Base-by-base conservation (phyloP, 2,329 filamentous ascomycete species). In the Lasiodiplodia gonubiensis region DNA sequence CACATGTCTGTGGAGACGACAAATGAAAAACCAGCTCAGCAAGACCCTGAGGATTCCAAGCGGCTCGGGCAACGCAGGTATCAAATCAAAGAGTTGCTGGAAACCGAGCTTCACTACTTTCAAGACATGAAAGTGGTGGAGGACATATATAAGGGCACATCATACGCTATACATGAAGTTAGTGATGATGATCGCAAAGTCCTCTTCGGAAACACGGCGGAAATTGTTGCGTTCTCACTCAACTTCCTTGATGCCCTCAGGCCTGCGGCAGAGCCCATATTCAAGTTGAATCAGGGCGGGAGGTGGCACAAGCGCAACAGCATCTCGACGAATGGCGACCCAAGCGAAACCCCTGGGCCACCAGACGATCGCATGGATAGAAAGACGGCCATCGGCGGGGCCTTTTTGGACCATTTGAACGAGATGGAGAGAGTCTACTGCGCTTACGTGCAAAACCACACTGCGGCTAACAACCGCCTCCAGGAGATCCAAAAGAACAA, bases 51-150 rank as follows among this genome's bases (percentile, higher is more conserved):
- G 25, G 46, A 53, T 70, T 86, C 86, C 69, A 90, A 90, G 69
- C 88, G 91, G n/a, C 83, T 98, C 10, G 87, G 88, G 60, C 91
- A 94, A 76, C 90, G 95, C 23, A 88, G 90, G 66, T 89, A 96
- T 76, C 89, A 96, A 57, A 90, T 98, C 73, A 94, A 94, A 75
- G 95, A 99, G 78, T 83, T 99, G 46, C 86, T 97, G 54, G 93
- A 97, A 74, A 99, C 95, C 0, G 95, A 99, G 77, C 89, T 93
- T 57, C 89, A 90, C 6, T 98, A 97, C 79, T 89, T 96, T 67
- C 89, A 93, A 70, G 95, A 99, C 77, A 94, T 99, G 92, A 97
- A 94, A 77, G 94, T 99, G 64, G 91, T 97, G 2, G 93, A 97
- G 74, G 94, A 98, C 75, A 98, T 99, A 66, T 99, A 98, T 84